These are phyloP conservation scores for Cyamopsis tetragonoloba DNA, from an alignment of 306 rosid genomes.

Conservation along the genomic window DNA sequence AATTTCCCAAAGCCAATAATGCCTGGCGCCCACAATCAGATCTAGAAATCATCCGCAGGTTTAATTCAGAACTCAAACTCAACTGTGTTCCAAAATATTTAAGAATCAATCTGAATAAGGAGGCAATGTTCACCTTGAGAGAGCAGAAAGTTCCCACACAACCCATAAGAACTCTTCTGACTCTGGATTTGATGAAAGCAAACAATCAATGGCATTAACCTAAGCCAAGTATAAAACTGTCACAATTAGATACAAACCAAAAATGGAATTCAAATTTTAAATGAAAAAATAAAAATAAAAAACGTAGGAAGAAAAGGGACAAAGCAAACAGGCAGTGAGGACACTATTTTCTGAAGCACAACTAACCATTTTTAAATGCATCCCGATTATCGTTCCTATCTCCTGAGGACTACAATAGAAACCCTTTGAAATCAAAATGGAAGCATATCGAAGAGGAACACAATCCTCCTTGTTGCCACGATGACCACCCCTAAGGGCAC, in stretches of 20 bases:
- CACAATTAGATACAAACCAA: conserved; percentile 18
- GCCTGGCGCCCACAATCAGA: conserved; percentile 96
- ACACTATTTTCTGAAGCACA: conserved; percentile 2
- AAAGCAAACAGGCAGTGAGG: not conserved
- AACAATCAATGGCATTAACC: conserved; percentile 84
- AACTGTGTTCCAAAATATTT: conserved; percentile 7
- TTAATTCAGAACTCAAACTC: conserved; percentile 23
- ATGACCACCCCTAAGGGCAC: conserved; percentile 64
- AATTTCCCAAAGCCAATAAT: conserved; percentile 66
- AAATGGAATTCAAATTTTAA: not conserved
- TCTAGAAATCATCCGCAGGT: conserved; percentile 50
- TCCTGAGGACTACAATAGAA: conserved; percentile 79
- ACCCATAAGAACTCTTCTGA: conserved; percentile 95
- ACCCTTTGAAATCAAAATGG: conserved; percentile 76
- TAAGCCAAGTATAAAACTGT: conserved; percentile 32
- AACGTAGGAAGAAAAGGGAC: not conserved
- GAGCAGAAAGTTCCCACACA: conserved; percentile 83
- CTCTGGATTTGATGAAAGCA: conserved; percentile 65
- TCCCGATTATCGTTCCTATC: conserved; percentile 70
- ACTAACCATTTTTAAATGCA: conserved; percentile 93
- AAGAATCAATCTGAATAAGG: conserved; percentile 19
- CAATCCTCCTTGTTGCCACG: conserved; percentile 66
- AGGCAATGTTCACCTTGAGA: conserved; percentile 65
- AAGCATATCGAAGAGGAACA: conserved; percentile 88
- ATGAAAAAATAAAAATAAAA: not conserved